phyloP scores from a whole-genome alignment of 2,329 filamentous ascomycete genomes.

The Neonectria ditissima region DNA sequence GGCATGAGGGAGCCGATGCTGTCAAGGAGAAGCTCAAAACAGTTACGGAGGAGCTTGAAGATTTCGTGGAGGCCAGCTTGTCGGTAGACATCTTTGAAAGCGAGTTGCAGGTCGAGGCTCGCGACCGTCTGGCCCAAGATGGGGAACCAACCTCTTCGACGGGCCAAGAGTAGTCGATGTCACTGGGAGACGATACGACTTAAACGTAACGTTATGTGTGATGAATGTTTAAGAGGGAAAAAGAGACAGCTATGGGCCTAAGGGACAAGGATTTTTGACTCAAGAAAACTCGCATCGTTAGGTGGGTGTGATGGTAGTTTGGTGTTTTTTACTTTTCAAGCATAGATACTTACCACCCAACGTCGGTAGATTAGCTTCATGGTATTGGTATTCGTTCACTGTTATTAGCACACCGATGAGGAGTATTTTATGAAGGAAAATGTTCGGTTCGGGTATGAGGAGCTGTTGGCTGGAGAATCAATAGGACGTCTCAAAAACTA shows the following conservation, averaged over 20 bases:
- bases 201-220: neutral
- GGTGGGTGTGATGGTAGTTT: neutral
- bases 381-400: neutral
- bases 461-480: neutral
- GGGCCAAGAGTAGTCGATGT: conserved; percentile 10
- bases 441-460: neutral
- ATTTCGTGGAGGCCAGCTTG: conserved; percentile 91
- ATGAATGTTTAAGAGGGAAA: neutral
- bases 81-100: conserved; percentile 81
- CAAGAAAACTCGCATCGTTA: neutral
- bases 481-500: neutral
- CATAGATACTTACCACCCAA: neutral
- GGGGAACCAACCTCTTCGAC: conserved; percentile 38
- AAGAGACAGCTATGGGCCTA: neutral
- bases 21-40: conserved; percentile 98
- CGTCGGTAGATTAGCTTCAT: neutral
- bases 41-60: conserved; percentile 94
- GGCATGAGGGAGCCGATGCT: conserved; percentile 84
- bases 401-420: neutral
- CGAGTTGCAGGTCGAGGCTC: conserved; percentile 65
- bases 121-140: conserved; percentile 52
- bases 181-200: neutral
- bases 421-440: neutral
- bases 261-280: neutral
- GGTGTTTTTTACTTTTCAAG: neutral